A percentile compares a stretch with the other conserved stretches of the same genome.
Evolutionary conservation across 805 yeast species (phyloP).

Genomic region (Zygosaccharomyces gambellarensis): DNA sequence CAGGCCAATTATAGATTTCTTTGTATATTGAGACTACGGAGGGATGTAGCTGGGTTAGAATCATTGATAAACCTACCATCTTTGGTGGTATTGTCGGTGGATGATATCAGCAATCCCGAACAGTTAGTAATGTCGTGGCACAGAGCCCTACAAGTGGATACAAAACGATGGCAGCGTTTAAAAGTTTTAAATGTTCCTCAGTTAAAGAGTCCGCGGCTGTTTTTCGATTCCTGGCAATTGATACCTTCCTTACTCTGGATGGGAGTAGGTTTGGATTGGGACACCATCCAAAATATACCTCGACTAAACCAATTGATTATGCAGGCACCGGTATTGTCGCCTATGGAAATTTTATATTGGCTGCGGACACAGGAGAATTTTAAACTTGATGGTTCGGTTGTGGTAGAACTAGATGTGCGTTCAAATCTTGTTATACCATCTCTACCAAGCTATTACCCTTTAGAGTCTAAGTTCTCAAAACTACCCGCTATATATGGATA

Average conservation of each 20-base stretch:
- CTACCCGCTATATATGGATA: background rate
- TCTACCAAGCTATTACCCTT: background rate
- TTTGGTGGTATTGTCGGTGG: slow-evolving; percentile 8
- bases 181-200: slow-evolving; percentile 9
- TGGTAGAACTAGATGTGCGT: background rate
- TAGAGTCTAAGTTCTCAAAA: background rate
- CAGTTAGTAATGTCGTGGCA: slow-evolving; percentile 10
- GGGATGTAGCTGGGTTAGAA: slow-evolving; percentile 1
- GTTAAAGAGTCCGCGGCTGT: slow-evolving; percentile 11
- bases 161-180: slow-evolving; percentile 11
- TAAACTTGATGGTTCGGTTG: background rate
- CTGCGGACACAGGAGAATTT: background rate
- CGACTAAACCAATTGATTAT: slow-evolving; percentile 1
- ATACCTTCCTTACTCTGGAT: slow-evolving; percentile 11
- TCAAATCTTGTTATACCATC: background rate
- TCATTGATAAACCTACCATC: slow-evolving; percentile 8
- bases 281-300: slow-evolving; percentile 6
- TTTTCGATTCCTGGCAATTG: slow-evolving; percentile 9
- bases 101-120: slow-evolving; percentile 1
- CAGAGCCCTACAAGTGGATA: slow-evolving; percentile 4
- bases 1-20: slow-evolving; percentile 2
- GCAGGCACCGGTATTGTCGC: background rate
- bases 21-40: slow-evolving; percentile 4
- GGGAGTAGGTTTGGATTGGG: slow-evolving; percentile 4
- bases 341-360: slow-evolving; percentile 1